A percentile compares a stretch with the other conserved stretches of the same genome.
These are phyloP conservation scores for Andrographis paniculata DNA, from an alignment of 305 asterid species.

Conservation along the genomic window DNA sequence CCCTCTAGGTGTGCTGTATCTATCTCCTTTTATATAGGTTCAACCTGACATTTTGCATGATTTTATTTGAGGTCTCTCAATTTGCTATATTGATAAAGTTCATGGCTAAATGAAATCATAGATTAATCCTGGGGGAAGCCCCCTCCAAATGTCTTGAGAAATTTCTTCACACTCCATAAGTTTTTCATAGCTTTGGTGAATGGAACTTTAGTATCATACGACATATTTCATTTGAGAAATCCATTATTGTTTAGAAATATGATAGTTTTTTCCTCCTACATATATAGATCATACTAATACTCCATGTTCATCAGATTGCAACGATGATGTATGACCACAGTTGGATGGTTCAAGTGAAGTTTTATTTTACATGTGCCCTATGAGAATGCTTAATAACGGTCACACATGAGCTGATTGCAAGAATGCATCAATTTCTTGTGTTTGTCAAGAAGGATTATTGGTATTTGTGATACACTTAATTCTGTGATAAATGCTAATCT, in stretches of 20 bases:
- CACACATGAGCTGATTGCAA: conserved; percentile 24
- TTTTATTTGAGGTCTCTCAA: too few species aligned
- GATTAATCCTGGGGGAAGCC: too few species aligned
- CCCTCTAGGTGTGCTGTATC: too few species aligned
- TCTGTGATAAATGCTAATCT: neutral
- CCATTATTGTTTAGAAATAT: neutral
- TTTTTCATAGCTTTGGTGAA: too few species aligned
- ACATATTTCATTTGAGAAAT: too few species aligned
- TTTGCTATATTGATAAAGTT: too few species aligned
- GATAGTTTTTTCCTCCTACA: conserved; percentile 13
- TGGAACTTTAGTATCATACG: too few species aligned
- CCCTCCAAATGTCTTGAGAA: too few species aligned
- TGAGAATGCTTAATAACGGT: conserved; percentile 39
- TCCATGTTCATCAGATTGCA: conserved; percentile 76
- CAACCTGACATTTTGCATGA: too few species aligned
- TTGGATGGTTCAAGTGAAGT: conserved; percentile 47
- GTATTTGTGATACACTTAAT: neutral
- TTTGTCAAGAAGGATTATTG: conserved; percentile 7
- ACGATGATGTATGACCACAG: conserved; percentile 77
- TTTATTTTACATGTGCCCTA: conserved; percentile 32
- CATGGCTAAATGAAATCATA: too few species aligned
- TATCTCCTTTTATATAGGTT: too few species aligned
- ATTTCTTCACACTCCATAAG: too few species aligned
- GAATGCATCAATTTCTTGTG: neutral
- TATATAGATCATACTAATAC: conserved; percentile 45